Evolutionary conservation across 2,329 filamentous ascomycete genomes (phyloP), one percentile per base, ranked within the genome.

Genomic region (Aspergillus luchuensis): DNA sequence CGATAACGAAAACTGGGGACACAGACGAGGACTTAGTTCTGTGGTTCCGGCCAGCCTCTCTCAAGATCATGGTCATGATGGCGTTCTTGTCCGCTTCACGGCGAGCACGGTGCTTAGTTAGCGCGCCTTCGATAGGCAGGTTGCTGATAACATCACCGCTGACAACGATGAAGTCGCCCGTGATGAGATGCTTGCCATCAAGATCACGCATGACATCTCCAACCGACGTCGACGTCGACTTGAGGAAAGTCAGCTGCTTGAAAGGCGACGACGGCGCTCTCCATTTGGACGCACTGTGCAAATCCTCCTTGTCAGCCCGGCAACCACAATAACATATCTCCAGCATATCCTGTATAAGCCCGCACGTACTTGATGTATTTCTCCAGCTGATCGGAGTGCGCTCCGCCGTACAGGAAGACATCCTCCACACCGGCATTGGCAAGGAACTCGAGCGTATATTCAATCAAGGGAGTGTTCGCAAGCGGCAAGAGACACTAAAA

Each of bases 361-460:
- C 47, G 63, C 77, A 51, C 30, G 30, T 76, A 84, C 79, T 88
- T 85, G 69, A 99, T 88, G 75, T 98, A 96, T 66, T 87, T 85
- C 79, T 98, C 93, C 58, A 99, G 86, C 74, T 92, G 87, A 61
- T 95, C 89, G 30, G 90, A 90, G 75, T 97, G 92, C 28, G 91
- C 88, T 62, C 92, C 91, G 69, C 90, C 94, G 80, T 97, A 98
- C 60, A 99, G 85, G 74, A 91, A 96, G 57, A 98, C 90, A 66
- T 97, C 91, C 69, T 95, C 88, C n/a, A 98, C 92, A 60, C 93
- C 92, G 60, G 95, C 92, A 84, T 94, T 94, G 66, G 92, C 92
- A 0, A 99, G 87, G 71, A 97, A 98, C 73, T 98, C 93, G 71
- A 98, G 88, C 4, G 94, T 98, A 76, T 99, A 98, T 77, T 99